Evolutionary conservation across 345 rosid genomes (phyloP).

Genomic region (Eucalyptus curtisii): DNA sequence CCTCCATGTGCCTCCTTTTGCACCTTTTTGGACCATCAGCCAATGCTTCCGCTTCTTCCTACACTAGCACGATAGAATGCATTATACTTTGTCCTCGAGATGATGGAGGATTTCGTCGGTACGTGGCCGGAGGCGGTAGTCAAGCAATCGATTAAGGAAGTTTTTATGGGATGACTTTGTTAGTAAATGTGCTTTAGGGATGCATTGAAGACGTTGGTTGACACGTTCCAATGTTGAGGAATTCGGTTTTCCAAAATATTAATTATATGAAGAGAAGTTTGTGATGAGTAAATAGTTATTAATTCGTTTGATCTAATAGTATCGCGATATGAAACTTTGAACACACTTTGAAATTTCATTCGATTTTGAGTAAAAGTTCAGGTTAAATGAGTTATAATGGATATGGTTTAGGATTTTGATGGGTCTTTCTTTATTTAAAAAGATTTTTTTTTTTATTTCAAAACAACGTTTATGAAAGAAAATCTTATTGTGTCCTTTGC

Average conservation of each 20-base stretch:
- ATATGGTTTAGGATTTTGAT: fast-evolving
- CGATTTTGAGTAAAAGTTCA: fast-evolving
- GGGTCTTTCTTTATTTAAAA: too few species aligned
- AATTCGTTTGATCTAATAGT: fast-evolving
- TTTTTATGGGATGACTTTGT: neutral
- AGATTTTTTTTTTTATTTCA: too few species aligned
- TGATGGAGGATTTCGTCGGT: neutral
- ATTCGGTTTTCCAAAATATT: neutral
- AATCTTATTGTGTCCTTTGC: fast-evolving
- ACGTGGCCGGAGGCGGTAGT: neutral
- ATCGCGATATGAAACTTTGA: neutral
- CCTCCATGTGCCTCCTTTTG: neutral
- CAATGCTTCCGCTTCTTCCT: neutral
- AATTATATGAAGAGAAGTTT: fast-evolving
- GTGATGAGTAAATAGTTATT: fast-evolving
- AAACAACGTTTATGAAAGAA: neutral
- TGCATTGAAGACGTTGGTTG: neutral
- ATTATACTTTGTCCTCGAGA: neutral
- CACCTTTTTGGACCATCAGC: neutral
- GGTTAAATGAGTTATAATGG: fast-evolving
- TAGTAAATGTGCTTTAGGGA: neutral
- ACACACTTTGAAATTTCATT: fast-evolving
- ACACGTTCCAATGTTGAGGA: neutral
- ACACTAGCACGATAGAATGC: neutral
- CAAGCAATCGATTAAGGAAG: neutral